Percentiles rank a stretch among this genome's conserved stretches.
phyloP scores from a whole-genome alignment of 176 grass and related monocot species.

The Dendrocalamus sinicus region DNA sequence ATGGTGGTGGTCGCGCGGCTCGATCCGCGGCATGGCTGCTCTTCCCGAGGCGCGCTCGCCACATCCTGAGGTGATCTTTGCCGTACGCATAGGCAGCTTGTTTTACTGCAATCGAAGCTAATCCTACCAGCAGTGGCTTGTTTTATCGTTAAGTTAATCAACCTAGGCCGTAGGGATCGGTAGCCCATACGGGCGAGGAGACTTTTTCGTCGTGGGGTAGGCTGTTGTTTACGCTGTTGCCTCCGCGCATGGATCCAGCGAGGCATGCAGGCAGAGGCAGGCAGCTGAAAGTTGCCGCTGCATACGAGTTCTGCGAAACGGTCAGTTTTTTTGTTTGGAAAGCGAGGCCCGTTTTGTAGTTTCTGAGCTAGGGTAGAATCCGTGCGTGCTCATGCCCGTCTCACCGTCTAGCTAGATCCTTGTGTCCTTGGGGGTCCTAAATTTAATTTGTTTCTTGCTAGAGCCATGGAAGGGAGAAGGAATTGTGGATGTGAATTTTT shows the following conservation, averaged over 20 bases:
- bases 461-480: no score
- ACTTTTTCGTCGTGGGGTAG: not conserved
- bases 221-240: conserved; percentile 4
- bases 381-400: not conserved
- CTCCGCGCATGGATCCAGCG: conserved; percentile 14
- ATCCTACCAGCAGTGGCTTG: not conserved
- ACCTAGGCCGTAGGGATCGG: conserved; percentile 50
- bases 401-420: not conserved
- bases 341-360: not conserved
- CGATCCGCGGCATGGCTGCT: not conserved
- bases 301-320: not conserved
- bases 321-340: not conserved
- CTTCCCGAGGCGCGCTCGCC: not conserved
- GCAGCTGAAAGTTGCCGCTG: not conserved
- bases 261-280: not conserved
- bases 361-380: not conserved
- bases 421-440: not conserved
- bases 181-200: conserved; percentile 28
- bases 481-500: no score
- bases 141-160: not conserved
- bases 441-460: no score
- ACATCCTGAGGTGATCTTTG: conserved; percentile 29
- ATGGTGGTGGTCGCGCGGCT: not conserved
- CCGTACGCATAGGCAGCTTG: conserved; percentile 30
- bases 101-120: not conserved